These are phyloP conservation scores for Pleurotus tuoliensis DNA, from an alignment of 768 basidiomycete species.

Conservation along the genomic window DNA sequence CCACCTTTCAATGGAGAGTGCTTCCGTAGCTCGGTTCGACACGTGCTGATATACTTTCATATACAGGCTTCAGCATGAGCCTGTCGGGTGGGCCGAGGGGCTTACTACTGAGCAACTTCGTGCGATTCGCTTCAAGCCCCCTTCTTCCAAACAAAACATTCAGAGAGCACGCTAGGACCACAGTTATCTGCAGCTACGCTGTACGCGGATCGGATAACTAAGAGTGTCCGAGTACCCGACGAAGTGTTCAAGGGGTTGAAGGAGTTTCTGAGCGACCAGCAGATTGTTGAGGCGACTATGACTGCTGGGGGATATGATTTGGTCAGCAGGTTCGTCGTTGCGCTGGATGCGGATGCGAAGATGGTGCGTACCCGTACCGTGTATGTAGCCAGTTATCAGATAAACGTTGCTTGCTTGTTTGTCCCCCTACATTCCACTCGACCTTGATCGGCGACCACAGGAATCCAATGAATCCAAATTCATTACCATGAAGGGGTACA, in stretches of 20 bases:
- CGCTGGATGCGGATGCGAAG: constrained; percentile 24
- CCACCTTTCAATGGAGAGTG: constrained; percentile 25
- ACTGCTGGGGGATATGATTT: constrained; percentile 27
- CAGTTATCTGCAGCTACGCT: constrained; percentile 20
- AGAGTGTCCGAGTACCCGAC: constrained; percentile 18
- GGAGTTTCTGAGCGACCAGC: constrained; percentile 20
- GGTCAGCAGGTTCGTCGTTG: constrained; percentile 24
- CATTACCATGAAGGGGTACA: no score
- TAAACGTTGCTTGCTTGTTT: no score
- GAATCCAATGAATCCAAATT: no score
- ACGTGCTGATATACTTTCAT: not conserved
- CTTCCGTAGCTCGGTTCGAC: not conserved
- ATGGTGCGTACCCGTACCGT: constrained; percentile 22
- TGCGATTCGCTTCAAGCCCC: constrained; percentile 20
- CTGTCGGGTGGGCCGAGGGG: constrained; percentile 27
- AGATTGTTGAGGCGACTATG: constrained; percentile 24
- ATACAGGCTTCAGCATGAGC: constrained; percentile 27
- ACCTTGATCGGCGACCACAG: no score
- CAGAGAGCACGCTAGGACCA: constrained; percentile 16
- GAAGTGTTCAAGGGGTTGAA: constrained; percentile 18
- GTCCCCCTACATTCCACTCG: no score
- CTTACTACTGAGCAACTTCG: constrained; percentile 24
- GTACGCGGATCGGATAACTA: constrained; percentile 26
- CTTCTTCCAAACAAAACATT: constrained; percentile 11
- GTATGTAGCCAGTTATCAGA: no score